A percentile compares a stretch with the other conserved stretches of the same genome.
phyloP scores from a whole-genome alignment of 306 rosid species.

The Adenanthera pavonina region DNA sequence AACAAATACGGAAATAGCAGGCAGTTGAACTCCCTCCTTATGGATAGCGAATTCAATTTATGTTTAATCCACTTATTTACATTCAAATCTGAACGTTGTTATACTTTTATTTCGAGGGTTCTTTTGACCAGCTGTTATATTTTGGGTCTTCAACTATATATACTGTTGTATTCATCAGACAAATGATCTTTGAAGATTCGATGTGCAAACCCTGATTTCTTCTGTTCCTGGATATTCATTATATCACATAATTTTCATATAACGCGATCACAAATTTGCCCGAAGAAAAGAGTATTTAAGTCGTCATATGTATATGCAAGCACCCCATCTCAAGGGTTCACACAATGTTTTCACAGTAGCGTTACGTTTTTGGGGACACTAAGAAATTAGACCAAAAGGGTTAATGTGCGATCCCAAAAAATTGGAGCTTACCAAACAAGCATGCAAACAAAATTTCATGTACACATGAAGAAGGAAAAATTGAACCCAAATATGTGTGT shows the following conservation, averaged over 20 bases:
- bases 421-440: constrained; percentile 43
- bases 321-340: constrained; percentile 17
- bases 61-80: not conserved
- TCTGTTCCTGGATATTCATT: not conserved
- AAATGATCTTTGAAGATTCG: not conserved
- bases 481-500: not conserved
- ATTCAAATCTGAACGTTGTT: not conserved
- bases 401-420: constrained; percentile 27
- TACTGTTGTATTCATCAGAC: not conserved
- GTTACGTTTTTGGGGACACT: constrained; percentile 5
- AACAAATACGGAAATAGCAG: not conserved
- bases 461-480: constrained; percentile 4
- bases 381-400: constrained; percentile 31
- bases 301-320: not conserved
- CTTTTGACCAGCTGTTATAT: not conserved
- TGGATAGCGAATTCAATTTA: not conserved
- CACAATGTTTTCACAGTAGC: constrained; percentile 21
- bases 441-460: constrained; percentile 23
- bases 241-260: not conserved
- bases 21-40: not conserved
- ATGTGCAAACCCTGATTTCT: not conserved
- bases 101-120: not conserved
- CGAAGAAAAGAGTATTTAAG: not conserved
- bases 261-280: not conserved
- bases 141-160: not conserved